Evolutionary conservation across 2,329 filamentous ascomycete genomes (phyloP).

Genomic region (Aspergillus chevalieri): DNA sequence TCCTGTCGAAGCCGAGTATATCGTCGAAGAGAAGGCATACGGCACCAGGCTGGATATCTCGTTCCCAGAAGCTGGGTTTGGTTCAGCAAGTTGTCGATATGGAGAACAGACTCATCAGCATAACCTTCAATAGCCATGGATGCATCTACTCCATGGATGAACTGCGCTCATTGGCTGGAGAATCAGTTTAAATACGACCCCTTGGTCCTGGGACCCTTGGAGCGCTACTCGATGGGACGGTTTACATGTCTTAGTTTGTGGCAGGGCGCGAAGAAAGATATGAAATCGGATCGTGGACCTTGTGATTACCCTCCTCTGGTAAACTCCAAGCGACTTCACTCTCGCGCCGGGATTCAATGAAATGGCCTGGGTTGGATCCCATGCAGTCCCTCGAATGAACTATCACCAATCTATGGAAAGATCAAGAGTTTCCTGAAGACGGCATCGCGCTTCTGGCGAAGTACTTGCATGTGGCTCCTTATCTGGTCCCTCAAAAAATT

Average conservation of each 20-base stretch:
- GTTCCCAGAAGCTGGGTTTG: conserved; percentile 17
- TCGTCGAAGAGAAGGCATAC: conserved; percentile 25
- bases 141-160: conserved; percentile 24
- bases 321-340: conserved; percentile 14
- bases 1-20: conserved; percentile 17
- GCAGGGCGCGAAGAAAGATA: conserved; percentile 11
- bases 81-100: conserved; percentile 22
- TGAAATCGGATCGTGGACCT: conserved; percentile 24
- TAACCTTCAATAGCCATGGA: too few species aligned
- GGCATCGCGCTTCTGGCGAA: conserved; percentile 17
- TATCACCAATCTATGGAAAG: conserved; percentile 15
- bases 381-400: conserved; percentile 21
- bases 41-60: conserved; percentile 22
- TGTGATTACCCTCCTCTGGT: conserved; percentile 14
- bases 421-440: conserved; percentile 17
- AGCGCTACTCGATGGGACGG: conserved; percentile 19
- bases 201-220: conserved; percentile 6
- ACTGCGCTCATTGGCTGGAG: conserved; percentile 2
- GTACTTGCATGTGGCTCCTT: conserved; percentile 19
- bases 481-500: conserved; percentile 12
- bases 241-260: conserved; percentile 18
- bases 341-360: conserved; percentile 21
- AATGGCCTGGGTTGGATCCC: conserved; percentile 16
- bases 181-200: too few species aligned
- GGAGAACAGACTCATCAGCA: conserved; percentile 23